Base-by-base conservation (phyloP, 1,139 yeast genomes). In the Debaryomyces psychrophilus region DNA sequence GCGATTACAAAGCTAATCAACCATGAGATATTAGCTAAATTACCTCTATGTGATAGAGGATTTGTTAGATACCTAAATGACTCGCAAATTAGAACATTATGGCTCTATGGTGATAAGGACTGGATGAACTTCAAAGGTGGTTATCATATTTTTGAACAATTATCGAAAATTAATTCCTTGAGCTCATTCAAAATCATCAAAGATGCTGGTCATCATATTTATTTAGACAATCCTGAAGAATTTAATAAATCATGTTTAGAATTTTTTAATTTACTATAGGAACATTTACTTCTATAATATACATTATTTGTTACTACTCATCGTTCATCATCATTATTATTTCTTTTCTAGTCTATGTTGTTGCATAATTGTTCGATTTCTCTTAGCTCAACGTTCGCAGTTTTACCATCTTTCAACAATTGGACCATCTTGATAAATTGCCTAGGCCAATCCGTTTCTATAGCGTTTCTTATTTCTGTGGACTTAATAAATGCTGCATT, bases 71-170 rank as follows among this genome's bases (percentile, higher is more conserved):
- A 60, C 46, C 50, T 72, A 9, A 50, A 53, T 4, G 54, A 64
- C 2, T 46, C 63, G 18, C 50, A 62, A 2, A 59, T 71, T 9
- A 58, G 59, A 37, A 60, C 65, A 1, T 47, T 67, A 4, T 71
- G 78, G 76, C 43, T 72, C 34, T 74, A 74, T 47, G 79, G 80
- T 22, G 77, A 73, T 50, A 67, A 62, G 31, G 79, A 73, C 49
- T 73, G 79, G 79, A 73, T 73, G 79, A 74, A 74, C 46, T 42
- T 51, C 5, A 64, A 65, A 22, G 79, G 79, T 2, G 79, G 79
- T 1, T 56, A 64, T 45, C 64, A 66, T 48, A 65, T 73, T 22
- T 59, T 54, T 44, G 62, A 68, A 6, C 58, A 63, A 38, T 53
- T 73, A 3, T 37, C 50, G 9, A 48, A 50, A 6, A 54, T 57